Percentiles rank a stretch among this genome's conserved stretches.
These are phyloP conservation scores for Podospora fimiseda DNA, from an alignment of 495 filamentous ascomycete species.

Conservation along the genomic window DNA sequence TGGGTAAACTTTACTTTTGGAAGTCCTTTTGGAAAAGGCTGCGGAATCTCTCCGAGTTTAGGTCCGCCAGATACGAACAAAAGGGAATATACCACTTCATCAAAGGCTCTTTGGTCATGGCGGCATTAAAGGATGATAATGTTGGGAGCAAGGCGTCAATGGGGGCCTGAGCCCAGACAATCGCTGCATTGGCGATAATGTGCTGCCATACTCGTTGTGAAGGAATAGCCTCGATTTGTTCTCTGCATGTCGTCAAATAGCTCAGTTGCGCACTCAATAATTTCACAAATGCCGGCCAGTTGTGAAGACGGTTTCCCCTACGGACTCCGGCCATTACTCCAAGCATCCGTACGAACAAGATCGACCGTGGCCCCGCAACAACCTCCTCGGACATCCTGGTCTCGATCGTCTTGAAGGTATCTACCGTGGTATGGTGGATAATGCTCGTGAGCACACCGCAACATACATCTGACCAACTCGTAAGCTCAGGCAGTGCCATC, in stretches of 20 bases:
- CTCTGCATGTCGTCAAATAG: conserved; percentile 27
- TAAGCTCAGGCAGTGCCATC: conserved; percentile 34
- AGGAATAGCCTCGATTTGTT: conserved; percentile 33
- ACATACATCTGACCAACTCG: conserved; percentile 55
- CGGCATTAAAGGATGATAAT: conserved; percentile 54
- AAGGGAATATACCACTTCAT: conserved; percentile 72
- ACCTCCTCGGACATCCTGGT: conserved; percentile 46
- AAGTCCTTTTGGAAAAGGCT: conserved; percentile 72
- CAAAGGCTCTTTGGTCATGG: conserved; percentile 56
- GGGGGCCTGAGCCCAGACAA: conserved; percentile 67
- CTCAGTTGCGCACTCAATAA: conserved; percentile 51
- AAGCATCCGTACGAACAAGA: conserved; percentile 54
- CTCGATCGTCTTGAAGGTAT: conserved; percentile 59
- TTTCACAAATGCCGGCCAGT: conserved; percentile 64
- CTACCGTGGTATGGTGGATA: conserved; percentile 71
- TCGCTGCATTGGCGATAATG: conserved; percentile 55
- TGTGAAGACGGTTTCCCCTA: conserved; percentile 64
- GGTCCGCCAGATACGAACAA: conserved; percentile 68
- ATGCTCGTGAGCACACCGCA: conserved; percentile 69
- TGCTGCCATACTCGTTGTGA: conserved; percentile 47
- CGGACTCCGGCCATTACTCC: conserved; percentile 65
- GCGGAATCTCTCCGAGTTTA: conserved; percentile 69
- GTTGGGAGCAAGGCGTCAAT: conserved; percentile 71
- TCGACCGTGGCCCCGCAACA: conserved; percentile 36
- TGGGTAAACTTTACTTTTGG: conserved; percentile 50